Base-by-base conservation (phyloP, 768 basidiomycete genomes). In the Tubosaeta sp. region DNA sequence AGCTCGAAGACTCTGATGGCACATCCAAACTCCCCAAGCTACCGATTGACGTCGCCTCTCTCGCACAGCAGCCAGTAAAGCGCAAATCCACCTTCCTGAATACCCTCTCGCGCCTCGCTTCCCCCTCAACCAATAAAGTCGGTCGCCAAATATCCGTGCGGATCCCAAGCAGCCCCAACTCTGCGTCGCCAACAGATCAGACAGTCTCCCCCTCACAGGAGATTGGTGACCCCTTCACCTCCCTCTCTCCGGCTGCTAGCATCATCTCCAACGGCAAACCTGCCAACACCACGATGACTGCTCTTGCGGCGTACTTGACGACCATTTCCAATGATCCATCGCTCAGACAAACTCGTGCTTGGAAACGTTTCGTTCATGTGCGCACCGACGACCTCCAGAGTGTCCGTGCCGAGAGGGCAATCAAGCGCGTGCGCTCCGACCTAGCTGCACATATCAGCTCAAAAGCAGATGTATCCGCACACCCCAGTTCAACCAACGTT, bases 351-450 rank as follows among this genome's bases (percentile, higher is more conserved):
- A 73, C 82, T 18, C 78, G 83, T 39, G 73, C 81, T 2, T 95
- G 92, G 92, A 87, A 86, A 62, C 81, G 86, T 14, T 95, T 95
- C 59, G 86, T 94, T 49, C 76, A 83, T 41, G 89, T 93, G 8
- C 79, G 92, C 49, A 86, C 83, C 3, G 92, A 94, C 61, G 93
- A 95, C 67, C 69, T 94, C 45, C 85, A 94, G 72, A 92, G 90
- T 59, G 84, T 85, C 6, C 82, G 91, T 39, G 83, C 88, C 35
- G 90, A 94, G 72, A 78, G 90, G 56, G 87, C 91, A 4, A 87
- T 94, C 70, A 91, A 92, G 72, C 83, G 89, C 25, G 88, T 90
- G 18, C 75, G 90, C 48, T 90, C 87, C 40, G 92, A 94, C 71
- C 73, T 91, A 19, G 89, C 87, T 10, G 83, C 83, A 11, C 90